phyloP scores from a whole-genome alignment of 179 eudicot genomes.

The Amaranthus tricolor region DNA sequence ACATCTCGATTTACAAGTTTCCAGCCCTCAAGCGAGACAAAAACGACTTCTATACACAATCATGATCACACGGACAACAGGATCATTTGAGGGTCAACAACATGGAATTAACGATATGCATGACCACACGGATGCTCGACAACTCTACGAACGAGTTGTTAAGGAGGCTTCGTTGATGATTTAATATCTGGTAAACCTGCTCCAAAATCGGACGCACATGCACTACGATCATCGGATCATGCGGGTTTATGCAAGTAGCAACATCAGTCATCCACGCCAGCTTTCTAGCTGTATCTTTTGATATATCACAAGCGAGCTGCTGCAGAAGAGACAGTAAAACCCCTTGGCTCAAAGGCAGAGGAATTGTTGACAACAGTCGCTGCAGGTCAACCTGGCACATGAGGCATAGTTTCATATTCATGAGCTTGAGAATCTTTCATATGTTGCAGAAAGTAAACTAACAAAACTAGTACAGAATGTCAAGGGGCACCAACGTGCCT shows the following conservation, averaged over 20 bases:
- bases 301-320: conserved; percentile 88
- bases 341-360: conserved; percentile 86
- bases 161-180: conserved; percentile 64
- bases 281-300: conserved; percentile 60
- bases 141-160: conserved; percentile 48
- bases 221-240: conserved; percentile 66
- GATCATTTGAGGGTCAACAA: conserved; percentile 61
- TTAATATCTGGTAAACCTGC: conserved; percentile 89
- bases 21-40: not conserved
- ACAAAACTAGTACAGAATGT: no score
- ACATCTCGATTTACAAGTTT: conserved; percentile 10
- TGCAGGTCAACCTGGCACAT: conserved; percentile 69
- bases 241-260: conserved; percentile 66
- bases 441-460: no score
- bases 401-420: not conserved
- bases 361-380: conserved; percentile 45
- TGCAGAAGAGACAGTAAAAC: conserved; percentile 89
- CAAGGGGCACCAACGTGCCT: no score
- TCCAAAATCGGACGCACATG: conserved; percentile 88
- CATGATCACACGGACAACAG: conserved; percentile 11
- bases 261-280: conserved; percentile 85
- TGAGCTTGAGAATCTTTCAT: no score
- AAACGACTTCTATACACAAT: conserved; percentile 25
- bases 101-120: conserved; percentile 88
- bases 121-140: conserved; percentile 59